A percentile compares a stretch with the other conserved stretches of the same genome.
Conservation (phyloP, 2,329 filamentous ascomycete genomes). For the Penicillium sclerotiorum region DNA sequence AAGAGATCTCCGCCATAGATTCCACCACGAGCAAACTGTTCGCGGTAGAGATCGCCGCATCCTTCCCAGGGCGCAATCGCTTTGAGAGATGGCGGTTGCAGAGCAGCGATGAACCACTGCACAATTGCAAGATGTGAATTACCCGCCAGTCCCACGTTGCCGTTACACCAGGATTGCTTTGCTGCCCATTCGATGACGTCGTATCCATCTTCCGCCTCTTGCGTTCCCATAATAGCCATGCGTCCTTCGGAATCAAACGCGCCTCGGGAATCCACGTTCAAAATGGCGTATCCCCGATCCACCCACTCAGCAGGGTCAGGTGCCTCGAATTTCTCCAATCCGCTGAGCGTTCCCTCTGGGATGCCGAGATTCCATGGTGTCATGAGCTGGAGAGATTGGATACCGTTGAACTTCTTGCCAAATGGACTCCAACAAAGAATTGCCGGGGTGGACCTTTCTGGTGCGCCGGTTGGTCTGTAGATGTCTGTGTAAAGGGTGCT, state of each 20-base stretch:
- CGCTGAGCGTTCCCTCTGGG: constrained; percentile 24
- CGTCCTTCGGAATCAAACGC: constrained; percentile 39
- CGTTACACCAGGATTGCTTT: constrained; percentile 49
- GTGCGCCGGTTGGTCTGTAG: constrained; percentile 43
- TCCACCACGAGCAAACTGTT: constrained; percentile 51
- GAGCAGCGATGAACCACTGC: constrained; percentile 48
- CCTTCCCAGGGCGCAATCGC: constrained; percentile 50
- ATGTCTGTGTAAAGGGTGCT: constrained; percentile 48
- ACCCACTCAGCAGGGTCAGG: constrained; percentile 43
- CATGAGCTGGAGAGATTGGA: constrained; percentile 42
- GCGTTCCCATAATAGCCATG: constrained; percentile 43
- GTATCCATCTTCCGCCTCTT: constrained; percentile 51
- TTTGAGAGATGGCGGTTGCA: constrained; percentile 38
- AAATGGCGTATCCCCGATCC: constrained; percentile 37
- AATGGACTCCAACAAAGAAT: constrained; percentile 50
- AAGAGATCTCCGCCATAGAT: constrained; percentile 42
- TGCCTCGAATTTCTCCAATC: constrained; percentile 49
- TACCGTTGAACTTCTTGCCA: constrained; percentile 49
- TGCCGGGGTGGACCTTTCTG: constrained; percentile 42
- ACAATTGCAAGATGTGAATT: constrained; percentile 48
- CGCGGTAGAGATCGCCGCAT: constrained; percentile 50
- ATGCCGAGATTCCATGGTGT: constrained; percentile 45
- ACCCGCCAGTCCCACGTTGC: constrained; percentile 47
- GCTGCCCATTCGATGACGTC: constrained; percentile 50
- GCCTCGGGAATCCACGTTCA: constrained; percentile 40